Base-by-base conservation (phyloP, 306 rosid species). In the Citrullus mucosospermus region DNA sequence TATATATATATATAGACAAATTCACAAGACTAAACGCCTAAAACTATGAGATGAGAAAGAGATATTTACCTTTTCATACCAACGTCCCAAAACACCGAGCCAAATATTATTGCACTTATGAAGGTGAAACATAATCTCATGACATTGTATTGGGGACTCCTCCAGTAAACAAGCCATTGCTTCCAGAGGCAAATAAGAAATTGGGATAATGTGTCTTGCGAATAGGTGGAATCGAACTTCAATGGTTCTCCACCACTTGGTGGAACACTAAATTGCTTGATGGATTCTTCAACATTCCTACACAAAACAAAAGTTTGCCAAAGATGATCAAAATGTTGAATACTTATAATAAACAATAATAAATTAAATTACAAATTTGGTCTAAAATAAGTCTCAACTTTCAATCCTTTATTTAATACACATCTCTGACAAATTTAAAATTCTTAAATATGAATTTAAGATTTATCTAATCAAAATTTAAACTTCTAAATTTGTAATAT, bases 131-230 rank as follows among this genome's bases (percentile, higher is more conserved):
- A 76, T 73, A 93, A 11, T 81, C 98, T 91, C 93, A 88, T 88
- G 74, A 86, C 91, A 84, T 90, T 91, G 77, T 93, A 93, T 36
- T 81, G 59, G 38, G 98, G 98, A 80, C 90, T 93, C 85, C 98
- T 93, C 97, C 97, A 93, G 82, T 93, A 93, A 18, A 91, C 96
- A 78, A 91, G 97, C 78, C 85, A 90, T 86, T 93, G 98, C 80
- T 93, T 93, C 98, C 97, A 87, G 14, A 91, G 76, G 79, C 97
- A 91, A 63, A 51, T 81, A 5, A 3, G 16, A 54, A 93, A 88
- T 59, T 93, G 98, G 77, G 83, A 56, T 10, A 82, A 6, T 25
- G 13, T 41, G 74, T 79, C 78, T 69, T 86, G 92, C 39, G 98
- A 85, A 81, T 78, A 93, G 1, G 65, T 75, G n/a, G 93, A 60